These are phyloP conservation scores for Penicillium concentricum DNA, from an alignment of 2,329 filamentous ascomycete species.

Conservation along the genomic window DNA sequence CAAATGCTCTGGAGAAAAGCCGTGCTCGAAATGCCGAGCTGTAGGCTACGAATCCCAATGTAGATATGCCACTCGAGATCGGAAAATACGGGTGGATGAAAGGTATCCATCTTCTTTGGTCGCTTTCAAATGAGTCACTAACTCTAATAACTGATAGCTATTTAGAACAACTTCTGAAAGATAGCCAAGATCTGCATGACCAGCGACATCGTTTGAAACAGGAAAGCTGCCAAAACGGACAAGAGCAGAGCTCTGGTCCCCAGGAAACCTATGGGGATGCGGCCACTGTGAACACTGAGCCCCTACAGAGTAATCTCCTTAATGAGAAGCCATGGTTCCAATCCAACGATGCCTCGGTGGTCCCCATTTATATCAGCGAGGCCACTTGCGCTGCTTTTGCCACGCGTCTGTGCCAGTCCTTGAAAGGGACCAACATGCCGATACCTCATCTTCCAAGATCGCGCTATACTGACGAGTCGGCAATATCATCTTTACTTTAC, in stretches of 20 bases:
- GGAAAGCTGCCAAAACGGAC: neutral
- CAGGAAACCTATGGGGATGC: neutral
- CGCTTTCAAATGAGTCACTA: neutral
- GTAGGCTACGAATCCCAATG: constrained; percentile 34
- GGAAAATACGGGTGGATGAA: constrained; percentile 35
- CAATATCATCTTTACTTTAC: constrained; percentile 13
- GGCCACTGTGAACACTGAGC: constrained; percentile 10
- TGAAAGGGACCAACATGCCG: constrained; percentile 19
- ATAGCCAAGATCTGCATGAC: constrained; percentile 8
- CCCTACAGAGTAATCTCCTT: constrained; percentile 12
- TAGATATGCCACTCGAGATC: constrained; percentile 38
- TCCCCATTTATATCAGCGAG: constrained; percentile 32
- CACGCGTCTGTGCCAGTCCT: constrained; percentile 31
- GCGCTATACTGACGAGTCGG: constrained; percentile 24
- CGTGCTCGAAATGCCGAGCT: constrained; percentile 38
- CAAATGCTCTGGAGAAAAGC: constrained; percentile 44
- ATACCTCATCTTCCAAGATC: constrained; percentile 24
- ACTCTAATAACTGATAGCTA: constrained; percentile 18
- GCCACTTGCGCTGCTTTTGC: constrained; percentile 37
- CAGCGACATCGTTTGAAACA: neutral
- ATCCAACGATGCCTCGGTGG: constrained; percentile 24
- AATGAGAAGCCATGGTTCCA: constrained; percentile 26
- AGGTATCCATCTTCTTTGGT: constrained; percentile 6
- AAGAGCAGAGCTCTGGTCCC: neutral
- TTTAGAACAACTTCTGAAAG: constrained; percentile 24